A percentile compares a stretch with the other conserved stretches of the same genome.
phyloP scores from a whole-genome alignment of 495 filamentous ascomycete genomes.

The Penicillium coprophilum region DNA sequence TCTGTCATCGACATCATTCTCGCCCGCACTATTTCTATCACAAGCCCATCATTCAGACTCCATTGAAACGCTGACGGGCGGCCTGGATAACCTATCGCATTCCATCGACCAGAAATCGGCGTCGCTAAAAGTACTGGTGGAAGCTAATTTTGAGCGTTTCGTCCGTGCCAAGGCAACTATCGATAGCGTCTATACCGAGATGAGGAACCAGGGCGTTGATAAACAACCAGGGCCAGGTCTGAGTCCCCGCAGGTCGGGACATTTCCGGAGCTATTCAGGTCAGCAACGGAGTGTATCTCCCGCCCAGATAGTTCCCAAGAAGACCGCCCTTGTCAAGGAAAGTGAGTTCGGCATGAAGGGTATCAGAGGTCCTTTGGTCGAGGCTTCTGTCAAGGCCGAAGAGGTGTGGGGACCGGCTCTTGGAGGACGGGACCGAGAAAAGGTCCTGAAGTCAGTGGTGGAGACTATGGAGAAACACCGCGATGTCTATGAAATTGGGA shows the following conservation, averaged over 20 bases:
- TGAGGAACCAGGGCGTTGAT: slow-evolving; percentile 81
- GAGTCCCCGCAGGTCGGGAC: slow-evolving; percentile 62
- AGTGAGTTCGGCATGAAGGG: slow-evolving; percentile 92
- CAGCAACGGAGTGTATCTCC: slow-evolving; percentile 47
- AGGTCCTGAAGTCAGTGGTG: slow-evolving; percentile 72
- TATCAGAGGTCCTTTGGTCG: slow-evolving; percentile 81
- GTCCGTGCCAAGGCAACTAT: slow-evolving; percentile 95
- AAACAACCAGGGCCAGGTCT: slow-evolving; percentile 46
- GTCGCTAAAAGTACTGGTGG: slow-evolving; percentile 90
- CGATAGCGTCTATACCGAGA: slow-evolving; percentile 96
- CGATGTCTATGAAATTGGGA: slow-evolving; percentile 75
- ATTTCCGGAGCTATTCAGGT: slow-evolving; percentile 51
- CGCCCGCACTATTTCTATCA: slow-evolving; percentile 84
- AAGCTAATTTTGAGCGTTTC: slow-evolving; percentile 97
- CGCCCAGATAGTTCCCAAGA: slow-evolving; percentile 50
- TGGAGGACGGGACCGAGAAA: slow-evolving; percentile 88
- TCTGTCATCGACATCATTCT: slow-evolving; percentile 92
- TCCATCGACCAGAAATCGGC: slow-evolving; percentile 98
- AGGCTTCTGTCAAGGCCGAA: slow-evolving; percentile 89
- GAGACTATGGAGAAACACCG: slow-evolving; percentile 72
- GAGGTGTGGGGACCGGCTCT: slow-evolving; percentile 96
- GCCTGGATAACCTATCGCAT: slow-evolving; percentile 75
- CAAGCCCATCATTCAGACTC: slow-evolving; percentile 84
- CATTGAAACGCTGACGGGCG: slow-evolving; percentile 72
- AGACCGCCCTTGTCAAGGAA: slow-evolving; percentile 89